A percentile compares a stretch with the other conserved stretches of the same genome.
Evolutionary conservation across 2,329 filamentous ascomycete species (phyloP).

Genomic region (Neonectria faginata): DNA sequence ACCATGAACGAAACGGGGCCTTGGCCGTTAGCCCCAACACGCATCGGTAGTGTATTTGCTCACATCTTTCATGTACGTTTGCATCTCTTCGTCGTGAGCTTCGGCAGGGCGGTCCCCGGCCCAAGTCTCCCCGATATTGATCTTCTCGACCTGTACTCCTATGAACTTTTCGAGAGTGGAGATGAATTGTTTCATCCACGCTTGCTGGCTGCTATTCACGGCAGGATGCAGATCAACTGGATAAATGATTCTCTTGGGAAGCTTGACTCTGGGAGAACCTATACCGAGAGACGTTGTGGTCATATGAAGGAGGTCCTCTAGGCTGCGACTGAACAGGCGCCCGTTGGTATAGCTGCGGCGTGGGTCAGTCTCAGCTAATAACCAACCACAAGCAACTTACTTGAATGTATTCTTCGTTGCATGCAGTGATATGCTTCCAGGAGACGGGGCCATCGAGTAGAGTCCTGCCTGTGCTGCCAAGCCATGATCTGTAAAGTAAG

Average conservation of each 20-base stretch:
- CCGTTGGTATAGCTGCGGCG: constrained; percentile 36
- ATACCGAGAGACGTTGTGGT: constrained; percentile 32
- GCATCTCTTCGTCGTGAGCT: constrained; percentile 29
- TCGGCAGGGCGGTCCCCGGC: constrained; percentile 21
- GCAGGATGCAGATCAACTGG: constrained; percentile 39
- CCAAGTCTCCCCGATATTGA: constrained; percentile 39
- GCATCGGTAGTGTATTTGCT: constrained; percentile 1
- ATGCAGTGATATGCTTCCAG: constrained; percentile 23
- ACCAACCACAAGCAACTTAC: constrained; percentile 30
- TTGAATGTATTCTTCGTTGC: constrained; percentile 33
- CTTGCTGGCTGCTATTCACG: constrained; percentile 20
- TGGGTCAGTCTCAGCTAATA: not conserved
- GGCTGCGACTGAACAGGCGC: constrained; percentile 42
- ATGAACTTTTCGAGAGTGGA: constrained; percentile 40
- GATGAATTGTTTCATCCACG: constrained; percentile 41
- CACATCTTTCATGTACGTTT: constrained; percentile 48
- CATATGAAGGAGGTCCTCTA: constrained; percentile 42
- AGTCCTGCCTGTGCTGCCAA: constrained; percentile 43
- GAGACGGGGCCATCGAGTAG: constrained; percentile 47
- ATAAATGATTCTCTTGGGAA: constrained; percentile 42
- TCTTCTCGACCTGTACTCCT: constrained; percentile 31
- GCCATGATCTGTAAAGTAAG: constrained; percentile 36
- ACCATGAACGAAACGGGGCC: constrained; percentile 48
- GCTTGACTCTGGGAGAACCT: not conserved
- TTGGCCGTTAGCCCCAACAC: constrained; percentile 33